Base-by-base conservation (phyloP, 1,284 basidiomycete genomes). In the Malassezia psittaci region DNA sequence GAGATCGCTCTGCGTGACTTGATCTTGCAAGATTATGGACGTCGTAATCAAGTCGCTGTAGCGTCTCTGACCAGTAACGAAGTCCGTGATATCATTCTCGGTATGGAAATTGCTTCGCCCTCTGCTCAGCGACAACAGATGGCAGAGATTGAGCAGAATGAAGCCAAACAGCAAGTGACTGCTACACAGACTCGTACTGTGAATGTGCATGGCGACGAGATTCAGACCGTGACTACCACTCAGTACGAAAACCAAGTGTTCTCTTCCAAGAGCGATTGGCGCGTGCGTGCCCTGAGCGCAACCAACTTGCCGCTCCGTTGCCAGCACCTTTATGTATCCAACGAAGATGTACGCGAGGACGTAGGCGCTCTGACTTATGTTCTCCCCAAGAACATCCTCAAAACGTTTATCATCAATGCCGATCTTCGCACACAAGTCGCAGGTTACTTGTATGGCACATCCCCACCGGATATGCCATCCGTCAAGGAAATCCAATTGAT, bases 191-290 rank as follows among this genome's bases (percentile, higher is more conserved):
- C 91, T 77, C 82, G 90, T 81, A 98, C 93, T 9, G 94, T 90
- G 56, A 98, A 98, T 75, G 84, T 96, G 54, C 90, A 93, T 69
- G 93, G 94, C 76, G 94, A 99, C 77, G 85, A 89, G 51, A 91
- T 98, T 65, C 88, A 90, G 75, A 90, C 88, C 3, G 85, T 93
- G 12, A 98, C 94, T 1, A 96, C 93, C 3, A 96, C 93, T 56
- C 91, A 90, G 76, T 99, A 99, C 76, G 94, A 96, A 77, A 90
- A 94, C 72, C 86, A 90, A 73, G 86, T 90, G 21, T 98, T 98
- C 79, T 90, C 88, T 74, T 90, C 86, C 79, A 98, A 99, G 80
- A 96, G 91, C 12, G 94, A 99, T 76, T 99, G 94, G 94, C 88
- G 94, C 19, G 87, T 94, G 18, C 85, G 91, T 58, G 91, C 91